A percentile compares a stretch with the other conserved stretches of the same genome.
phyloP scores from a whole-genome alignment of 23 red algal species.

The Gracilaria vermiculophylla region DNA sequence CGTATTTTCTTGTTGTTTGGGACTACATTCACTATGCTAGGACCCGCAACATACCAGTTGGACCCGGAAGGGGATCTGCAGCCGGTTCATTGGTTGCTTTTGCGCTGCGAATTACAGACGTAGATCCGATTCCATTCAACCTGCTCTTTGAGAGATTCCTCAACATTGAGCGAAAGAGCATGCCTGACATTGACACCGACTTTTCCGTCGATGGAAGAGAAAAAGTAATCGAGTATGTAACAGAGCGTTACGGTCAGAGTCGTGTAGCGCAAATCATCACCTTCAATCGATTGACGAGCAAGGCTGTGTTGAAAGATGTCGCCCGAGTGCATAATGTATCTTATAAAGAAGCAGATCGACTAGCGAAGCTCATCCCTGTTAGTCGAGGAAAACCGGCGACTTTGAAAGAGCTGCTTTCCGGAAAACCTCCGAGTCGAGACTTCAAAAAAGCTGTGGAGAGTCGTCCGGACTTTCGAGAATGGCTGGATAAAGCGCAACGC shows the following conservation, averaged over 20 bases:
- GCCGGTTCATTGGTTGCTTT: conserved; percentile 97
- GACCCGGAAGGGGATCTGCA: conserved; percentile 94
- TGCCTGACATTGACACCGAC: conserved; percentile 98
- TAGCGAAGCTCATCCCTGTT: conserved; percentile 89
- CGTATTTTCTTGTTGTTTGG: conserved; percentile 97
- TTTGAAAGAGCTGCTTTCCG: conserved; percentile 63
- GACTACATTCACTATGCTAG: conserved; percentile 91
- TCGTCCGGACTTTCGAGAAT: conserved; percentile 30
- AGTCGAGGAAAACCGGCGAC: conserved; percentile 81
- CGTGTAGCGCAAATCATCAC: conserved; percentile 96
- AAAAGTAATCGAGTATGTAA: conserved; percentile 86
- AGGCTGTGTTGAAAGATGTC: conserved; percentile 89
- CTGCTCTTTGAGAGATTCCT: conserved; percentile 97
- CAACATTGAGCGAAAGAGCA: conserved; percentile 85
- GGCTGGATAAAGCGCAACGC: conserved; percentile 78
- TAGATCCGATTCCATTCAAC: conserved; percentile 88
- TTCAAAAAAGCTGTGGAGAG: conserved; percentile 52
- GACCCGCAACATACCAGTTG: conserved; percentile 77
- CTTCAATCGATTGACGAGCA: conserved; percentile 88
- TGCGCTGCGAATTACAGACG: conserved; percentile 83
- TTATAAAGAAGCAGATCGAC: conserved; percentile 76
- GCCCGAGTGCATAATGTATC: conserved; percentile 84
- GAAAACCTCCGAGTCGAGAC: conserved; percentile 43
- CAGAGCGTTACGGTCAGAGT: conserved; percentile 71
- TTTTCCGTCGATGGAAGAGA: conserved; percentile 89